These are phyloP conservation scores for Trichomonas gallinae DNA, from an alignment of 208 protist genomes.

Conservation along the genomic window DNA sequence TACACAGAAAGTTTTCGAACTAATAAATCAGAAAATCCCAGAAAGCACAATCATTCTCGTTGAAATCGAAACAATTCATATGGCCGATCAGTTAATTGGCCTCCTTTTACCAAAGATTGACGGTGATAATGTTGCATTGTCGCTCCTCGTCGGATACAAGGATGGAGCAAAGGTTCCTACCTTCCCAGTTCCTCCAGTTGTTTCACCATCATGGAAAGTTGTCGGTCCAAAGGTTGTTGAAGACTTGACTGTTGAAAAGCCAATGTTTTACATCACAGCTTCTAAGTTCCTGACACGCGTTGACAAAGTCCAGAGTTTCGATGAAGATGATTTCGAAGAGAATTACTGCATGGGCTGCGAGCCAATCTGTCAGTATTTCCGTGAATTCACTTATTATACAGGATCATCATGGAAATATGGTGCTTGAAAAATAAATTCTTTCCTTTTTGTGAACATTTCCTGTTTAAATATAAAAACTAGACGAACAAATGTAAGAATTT, in stretches of 20 bases:
- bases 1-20: neutral
- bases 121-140: neutral
- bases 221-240: neutral
- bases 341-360: neutral
- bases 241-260: neutral
- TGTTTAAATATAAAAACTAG: too few species aligned
- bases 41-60: neutral
- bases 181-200: neutral
- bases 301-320: neutral
- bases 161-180: neutral
- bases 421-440: neutral
- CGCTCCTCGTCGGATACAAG: neutral
- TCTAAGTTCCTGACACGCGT: neutral
- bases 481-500: too few species aligned
- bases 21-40: neutral
- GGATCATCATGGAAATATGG: constrained; percentile 17
- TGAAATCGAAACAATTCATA: neutral
- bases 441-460: too few species aligned
- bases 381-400: neutral
- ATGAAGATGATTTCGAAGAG: neutral
- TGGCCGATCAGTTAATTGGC: neutral
- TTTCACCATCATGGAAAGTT: constrained; percentile 5
- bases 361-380: neutral
- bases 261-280: neutral
- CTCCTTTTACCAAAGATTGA: neutral